These are phyloP conservation scores for Talaromyces sp. DNA, from an alignment of 2,329 filamentous ascomycete genomes.

Conservation along the genomic window DNA sequence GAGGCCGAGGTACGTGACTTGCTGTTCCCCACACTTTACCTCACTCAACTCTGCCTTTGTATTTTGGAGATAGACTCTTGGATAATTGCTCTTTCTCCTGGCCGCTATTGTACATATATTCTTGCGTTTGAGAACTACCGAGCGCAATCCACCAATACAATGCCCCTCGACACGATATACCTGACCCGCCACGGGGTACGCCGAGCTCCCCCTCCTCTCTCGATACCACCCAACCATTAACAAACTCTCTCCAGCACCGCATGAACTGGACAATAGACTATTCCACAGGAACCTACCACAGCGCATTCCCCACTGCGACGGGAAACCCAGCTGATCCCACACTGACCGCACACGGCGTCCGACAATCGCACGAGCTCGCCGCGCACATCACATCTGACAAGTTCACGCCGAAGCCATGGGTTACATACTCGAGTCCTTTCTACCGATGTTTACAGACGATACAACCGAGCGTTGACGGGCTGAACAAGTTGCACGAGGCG, in stretches of 20 bases:
- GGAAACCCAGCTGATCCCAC: slow-evolving; percentile 83
- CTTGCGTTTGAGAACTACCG: not conserved
- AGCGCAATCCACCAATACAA: slow-evolving; percentile 25
- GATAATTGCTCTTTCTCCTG: not conserved
- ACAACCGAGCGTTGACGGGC: slow-evolving; percentile 52
- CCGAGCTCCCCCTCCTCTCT: slow-evolving; percentile 14
- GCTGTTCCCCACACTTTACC: slow-evolving; percentile 13
- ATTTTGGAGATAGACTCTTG: slow-evolving; percentile 7
- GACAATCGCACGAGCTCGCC: slow-evolving; percentile 74
- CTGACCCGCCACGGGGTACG: slow-evolving; percentile 70
- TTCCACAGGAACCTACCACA: slow-evolving; percentile 70
- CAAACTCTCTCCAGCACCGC: slow-evolving; percentile 61
- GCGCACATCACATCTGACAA: slow-evolving; percentile 25
- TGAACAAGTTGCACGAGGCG: slow-evolving; percentile 10
- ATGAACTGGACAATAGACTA: slow-evolving; percentile 84
- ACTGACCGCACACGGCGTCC: slow-evolving; percentile 78
- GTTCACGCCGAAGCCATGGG: slow-evolving; percentile 37
- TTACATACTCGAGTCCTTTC: slow-evolving; percentile 77
- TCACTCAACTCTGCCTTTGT: not conserved
- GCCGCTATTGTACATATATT: not conserved
- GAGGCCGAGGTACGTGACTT: no score
- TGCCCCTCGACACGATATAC: slow-evolving; percentile 68
- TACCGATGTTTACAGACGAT: slow-evolving; percentile 86
- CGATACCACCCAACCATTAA: not conserved
- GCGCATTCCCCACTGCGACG: slow-evolving; percentile 72